Evolutionary conservation across 2,329 filamentous ascomycete species (phyloP).

Genomic region (Pseudogymnoascus verrucosus): DNA sequence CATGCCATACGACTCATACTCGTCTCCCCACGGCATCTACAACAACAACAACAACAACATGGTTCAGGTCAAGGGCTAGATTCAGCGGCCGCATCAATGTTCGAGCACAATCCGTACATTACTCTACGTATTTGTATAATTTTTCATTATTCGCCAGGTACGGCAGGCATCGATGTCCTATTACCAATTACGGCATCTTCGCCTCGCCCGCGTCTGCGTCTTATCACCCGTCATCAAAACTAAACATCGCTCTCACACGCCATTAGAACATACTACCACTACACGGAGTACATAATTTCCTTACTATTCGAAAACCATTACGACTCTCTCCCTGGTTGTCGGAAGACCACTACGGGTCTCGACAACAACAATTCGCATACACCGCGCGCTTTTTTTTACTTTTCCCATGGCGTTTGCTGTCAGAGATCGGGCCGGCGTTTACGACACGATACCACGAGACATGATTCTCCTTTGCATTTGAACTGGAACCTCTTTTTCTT

Average conservation of each 20-base stretch:
- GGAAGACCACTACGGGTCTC: neutral
- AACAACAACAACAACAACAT: constrained; percentile 21
- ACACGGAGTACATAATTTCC: constrained; percentile 3
- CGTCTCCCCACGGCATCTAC: neutral
- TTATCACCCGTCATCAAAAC: constrained; percentile 4
- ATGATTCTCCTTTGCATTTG: constrained; percentile 4
- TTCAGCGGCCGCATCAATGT: neutral
- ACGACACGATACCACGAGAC: constrained; percentile 5
- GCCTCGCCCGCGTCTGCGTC: neutral
- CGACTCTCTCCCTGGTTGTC: neutral
- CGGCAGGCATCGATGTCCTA: neutral
- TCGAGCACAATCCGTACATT: constrained; percentile 8
- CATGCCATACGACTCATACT: constrained; percentile 17
- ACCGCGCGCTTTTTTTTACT: neutral
- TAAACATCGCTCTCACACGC: neutral
- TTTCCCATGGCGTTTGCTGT: constrained; percentile 3
- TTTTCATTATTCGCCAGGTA: neutral
- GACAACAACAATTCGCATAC: neutral
- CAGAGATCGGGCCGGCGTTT: neutral
- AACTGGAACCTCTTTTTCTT: neutral
- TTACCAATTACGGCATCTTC: neutral
- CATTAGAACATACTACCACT: constrained; percentile 5
- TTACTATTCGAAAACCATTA: neutral
- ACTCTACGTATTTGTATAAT: constrained; percentile 4
- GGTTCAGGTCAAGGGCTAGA: constrained; percentile 23